Evolutionary conservation across 306 rosid genomes (phyloP).

Genomic region (Pterocarpus santalinus): DNA sequence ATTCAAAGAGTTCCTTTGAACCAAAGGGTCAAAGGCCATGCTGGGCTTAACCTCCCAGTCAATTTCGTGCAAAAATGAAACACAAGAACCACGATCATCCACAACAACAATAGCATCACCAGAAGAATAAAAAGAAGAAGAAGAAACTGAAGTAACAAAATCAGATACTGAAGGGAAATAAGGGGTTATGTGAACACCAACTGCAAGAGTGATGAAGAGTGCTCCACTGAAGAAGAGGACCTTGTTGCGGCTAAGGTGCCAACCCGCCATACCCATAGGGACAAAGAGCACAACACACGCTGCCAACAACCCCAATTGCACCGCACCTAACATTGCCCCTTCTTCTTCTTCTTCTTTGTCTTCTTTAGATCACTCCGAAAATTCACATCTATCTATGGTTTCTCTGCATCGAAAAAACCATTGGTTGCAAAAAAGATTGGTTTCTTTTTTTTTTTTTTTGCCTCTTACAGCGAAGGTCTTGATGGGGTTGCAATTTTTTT

Average conservation of each 20-base stretch:
- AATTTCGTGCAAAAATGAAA: slow-evolving; percentile 77
- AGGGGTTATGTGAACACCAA: slow-evolving; percentile 92
- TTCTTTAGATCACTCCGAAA: slow-evolving; percentile 39
- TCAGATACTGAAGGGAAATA: slow-evolving; percentile 84
- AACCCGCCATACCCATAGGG: slow-evolving; percentile 98
- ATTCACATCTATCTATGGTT: slow-evolving; percentile 43
- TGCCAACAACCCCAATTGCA: slow-evolving; percentile 79
- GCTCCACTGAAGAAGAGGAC: slow-evolving; percentile 94
- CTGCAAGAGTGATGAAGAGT: slow-evolving; percentile 91
- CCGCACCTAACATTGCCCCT: slow-evolving; percentile 73
- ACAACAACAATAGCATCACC: slow-evolving; percentile 48
- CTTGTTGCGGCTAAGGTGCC: slow-evolving; percentile 95
- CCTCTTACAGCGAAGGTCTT: neutral
- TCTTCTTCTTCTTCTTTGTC: neutral
- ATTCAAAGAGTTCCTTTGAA: slow-evolving; percentile 59
- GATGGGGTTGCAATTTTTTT: neutral
- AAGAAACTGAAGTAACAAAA: slow-evolving; percentile 73
- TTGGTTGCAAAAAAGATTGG: neutral
- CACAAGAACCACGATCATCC: slow-evolving; percentile 76
- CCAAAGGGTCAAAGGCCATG: slow-evolving; percentile 49
- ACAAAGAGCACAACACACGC: slow-evolving; percentile 90
- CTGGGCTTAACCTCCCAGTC: slow-evolving; percentile 66
- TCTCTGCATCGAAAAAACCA: neutral
- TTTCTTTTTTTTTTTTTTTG: neutral
- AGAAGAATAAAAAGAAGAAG: slow-evolving; percentile 59